Evolutionary conservation across 371 early-diverging fungal genomes (phyloP).

Genomic region (Conidiobolus incongruus): DNA sequence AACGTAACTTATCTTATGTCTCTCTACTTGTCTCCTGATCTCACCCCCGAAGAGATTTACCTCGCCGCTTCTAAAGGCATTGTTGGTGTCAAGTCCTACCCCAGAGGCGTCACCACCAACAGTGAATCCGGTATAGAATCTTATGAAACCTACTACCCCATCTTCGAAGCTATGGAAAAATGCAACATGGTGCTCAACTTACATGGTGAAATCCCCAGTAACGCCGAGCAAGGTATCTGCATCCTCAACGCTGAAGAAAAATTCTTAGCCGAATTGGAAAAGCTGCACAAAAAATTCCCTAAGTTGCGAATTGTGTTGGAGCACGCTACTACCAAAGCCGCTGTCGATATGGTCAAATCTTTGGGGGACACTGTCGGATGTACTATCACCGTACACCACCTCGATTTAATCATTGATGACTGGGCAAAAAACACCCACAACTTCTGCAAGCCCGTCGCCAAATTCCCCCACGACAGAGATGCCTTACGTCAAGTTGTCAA

Average conservation of each 20-base stretch:
- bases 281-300: constrained; percentile 76
- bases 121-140: constrained; percentile 81
- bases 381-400: constrained; percentile 87
- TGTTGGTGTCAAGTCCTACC: constrained; percentile 88
- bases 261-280: constrained; percentile 63
- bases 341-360: constrained; percentile 76
- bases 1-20: constrained; percentile 80
- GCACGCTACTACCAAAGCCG: constrained; percentile 86
- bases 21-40: constrained; percentile 64
- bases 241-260: constrained; percentile 90
- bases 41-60: constrained; percentile 75
- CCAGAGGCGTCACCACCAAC: constrained; percentile 95
- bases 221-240: constrained; percentile 61
- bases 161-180: constrained; percentile 89
- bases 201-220: constrained; percentile 89
- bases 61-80: constrained; percentile 74
- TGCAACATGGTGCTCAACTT: constrained; percentile 80
- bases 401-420: constrained; percentile 79
- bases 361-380: constrained; percentile 81
- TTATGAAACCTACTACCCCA: constrained; percentile 71
- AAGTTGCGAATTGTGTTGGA: constrained; percentile 85
- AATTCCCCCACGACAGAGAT: constrained; percentile 75
- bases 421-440: constrained; percentile 92
- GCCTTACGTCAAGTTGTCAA: constrained; percentile 72
- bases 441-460: constrained; percentile 97